Evolutionary conservation across 1,139 yeast species (phyloP), one percentile per base, ranked within the genome.

Genomic region (Nakaseomyces uthaithaninus): DNA sequence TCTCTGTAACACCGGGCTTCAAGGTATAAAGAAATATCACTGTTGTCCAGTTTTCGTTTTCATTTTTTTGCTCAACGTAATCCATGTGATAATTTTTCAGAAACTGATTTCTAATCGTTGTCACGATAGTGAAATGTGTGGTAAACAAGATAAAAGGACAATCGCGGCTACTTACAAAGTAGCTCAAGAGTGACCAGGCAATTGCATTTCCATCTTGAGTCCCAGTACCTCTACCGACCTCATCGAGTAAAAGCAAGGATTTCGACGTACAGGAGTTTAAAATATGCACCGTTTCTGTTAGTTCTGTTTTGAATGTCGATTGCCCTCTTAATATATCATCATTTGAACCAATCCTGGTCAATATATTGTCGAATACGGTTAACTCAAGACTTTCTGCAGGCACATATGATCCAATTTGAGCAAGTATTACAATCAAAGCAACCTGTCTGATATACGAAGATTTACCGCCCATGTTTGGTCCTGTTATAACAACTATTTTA

Each of bases 131-230:
- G 58, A 80, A 89, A 62, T 89, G 96, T 0, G 97, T 89, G 20
- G 89, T 85, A 60, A 87, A 89, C 17, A 89, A 60, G 0, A 83
- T 72, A 34, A 83, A 62, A 0, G 91, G 80, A 31, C 69, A 58
- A 4, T 62, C 64, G 0, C 64, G 52, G 15, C 58, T 56, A 23
- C 66, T 67, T 3, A 79, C 63, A 40, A 87, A 70, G 51, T 83
- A 79, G 43, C 74, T 70, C 43, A 91, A 64, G 2, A 91, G 80
- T 0, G 94, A 69, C 54, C 78, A 75, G 0, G 97, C 96, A 26
- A 91, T 77, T 0, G 94, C 77, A 27, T 81, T 80, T 0, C 98
- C 98, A 62, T 91, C 98, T 43, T 69, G 68, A 0, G 97, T 87
- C 0, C 95, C 82, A 0, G 98, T 91, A 0, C 74, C 77, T 46